These are phyloP conservation scores for Lodderomyces parapsilosis DNA, from an alignment of 1,139 yeast genomes.

Conservation along the genomic window DNA sequence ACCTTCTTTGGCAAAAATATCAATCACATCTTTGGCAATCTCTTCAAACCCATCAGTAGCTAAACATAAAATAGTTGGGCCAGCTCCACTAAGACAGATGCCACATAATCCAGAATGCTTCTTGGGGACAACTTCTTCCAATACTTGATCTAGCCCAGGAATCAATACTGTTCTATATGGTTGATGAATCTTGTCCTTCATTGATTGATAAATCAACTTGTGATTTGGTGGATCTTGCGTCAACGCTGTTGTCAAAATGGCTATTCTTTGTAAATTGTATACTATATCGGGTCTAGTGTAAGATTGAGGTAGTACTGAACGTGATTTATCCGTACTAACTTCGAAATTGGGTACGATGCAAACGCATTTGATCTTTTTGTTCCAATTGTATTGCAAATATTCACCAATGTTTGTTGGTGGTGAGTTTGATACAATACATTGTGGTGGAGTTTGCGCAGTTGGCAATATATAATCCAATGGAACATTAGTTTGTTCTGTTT, in stretches of 20 bases:
- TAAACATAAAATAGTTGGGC: conserved; percentile 91
- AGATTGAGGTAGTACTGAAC: conserved; percentile 81
- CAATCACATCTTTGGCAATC: conserved; percentile 76
- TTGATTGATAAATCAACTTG: conserved; percentile 81
- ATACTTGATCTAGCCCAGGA: conserved; percentile 85
- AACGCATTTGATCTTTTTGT: conserved; percentile 76
- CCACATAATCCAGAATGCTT: conserved; percentile 86
- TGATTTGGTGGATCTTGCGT: conserved; percentile 81
- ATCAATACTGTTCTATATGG: conserved; percentile 89
- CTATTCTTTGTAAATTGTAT: conserved; percentile 67
- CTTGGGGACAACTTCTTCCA: conserved; percentile 78
- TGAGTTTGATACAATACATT: conserved; percentile 26
- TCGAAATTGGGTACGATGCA: conserved; percentile 93
- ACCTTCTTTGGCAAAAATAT: conserved; percentile 62
- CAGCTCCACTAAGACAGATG: conserved; percentile 95
- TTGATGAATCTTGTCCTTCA: conserved; percentile 96
- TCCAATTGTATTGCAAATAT: conserved; percentile 84
- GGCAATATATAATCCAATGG: conserved; percentile 86
- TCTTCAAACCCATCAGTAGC: conserved; percentile 85
- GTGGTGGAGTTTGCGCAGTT: conserved; percentile 69
- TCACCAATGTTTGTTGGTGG: conserved; percentile 92
- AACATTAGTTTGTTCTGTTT: conserved; percentile 70
- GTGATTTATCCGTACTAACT: conserved; percentile 85
- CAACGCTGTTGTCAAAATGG: conserved; percentile 65
- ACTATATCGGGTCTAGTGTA: conserved; percentile 83